Percentiles rank a stretch among this genome's conserved stretches.
Conservation (phyloP, 192 early-diverging fungal genomes). For the Linnemannia hyalina region DNA sequence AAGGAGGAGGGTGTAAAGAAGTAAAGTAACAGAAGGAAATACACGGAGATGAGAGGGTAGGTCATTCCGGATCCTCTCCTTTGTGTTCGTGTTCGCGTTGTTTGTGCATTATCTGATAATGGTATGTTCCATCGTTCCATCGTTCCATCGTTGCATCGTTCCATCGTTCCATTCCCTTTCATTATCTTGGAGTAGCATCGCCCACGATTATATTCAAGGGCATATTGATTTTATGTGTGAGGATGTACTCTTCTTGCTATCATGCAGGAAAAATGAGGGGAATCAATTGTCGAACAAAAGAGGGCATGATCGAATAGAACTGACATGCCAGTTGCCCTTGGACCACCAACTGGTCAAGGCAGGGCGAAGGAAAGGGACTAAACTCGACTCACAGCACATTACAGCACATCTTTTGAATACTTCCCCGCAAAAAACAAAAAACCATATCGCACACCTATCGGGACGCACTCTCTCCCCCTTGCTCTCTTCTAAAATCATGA, state of each 20-base stretch:
- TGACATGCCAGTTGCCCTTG: too few species aligned
- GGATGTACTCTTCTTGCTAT: too few species aligned
- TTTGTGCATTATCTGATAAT: neutral
- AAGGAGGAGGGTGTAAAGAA: too few species aligned
- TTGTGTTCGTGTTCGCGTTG: neutral
- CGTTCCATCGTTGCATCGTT: neutral
- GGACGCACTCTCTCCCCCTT: neutral
- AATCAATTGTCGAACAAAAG: too few species aligned
- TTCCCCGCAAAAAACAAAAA: neutral
- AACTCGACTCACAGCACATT: too few species aligned
- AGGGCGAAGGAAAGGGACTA: too few species aligned
- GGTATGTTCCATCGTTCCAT: neutral
- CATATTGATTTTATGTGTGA: too few species aligned
- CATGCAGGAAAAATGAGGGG: too few species aligned
- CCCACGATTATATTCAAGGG: neutral
- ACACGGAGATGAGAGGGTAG: too few species aligned
- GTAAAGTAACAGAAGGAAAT: neutral
- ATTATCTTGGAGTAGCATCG: neutral
- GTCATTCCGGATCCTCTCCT: neutral
- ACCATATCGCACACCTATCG: neutral
- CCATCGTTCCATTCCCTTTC: neutral
- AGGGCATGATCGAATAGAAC: too few species aligned
- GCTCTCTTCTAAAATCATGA: neutral
- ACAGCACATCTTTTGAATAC: too few species aligned
- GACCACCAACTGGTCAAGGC: too few species aligned